Percentiles rank a stretch among this genome's conserved stretches.
phyloP scores from a whole-genome alignment of 2,329 filamentous ascomycete species.

The Allantophomopsis cytisporea region DNA sequence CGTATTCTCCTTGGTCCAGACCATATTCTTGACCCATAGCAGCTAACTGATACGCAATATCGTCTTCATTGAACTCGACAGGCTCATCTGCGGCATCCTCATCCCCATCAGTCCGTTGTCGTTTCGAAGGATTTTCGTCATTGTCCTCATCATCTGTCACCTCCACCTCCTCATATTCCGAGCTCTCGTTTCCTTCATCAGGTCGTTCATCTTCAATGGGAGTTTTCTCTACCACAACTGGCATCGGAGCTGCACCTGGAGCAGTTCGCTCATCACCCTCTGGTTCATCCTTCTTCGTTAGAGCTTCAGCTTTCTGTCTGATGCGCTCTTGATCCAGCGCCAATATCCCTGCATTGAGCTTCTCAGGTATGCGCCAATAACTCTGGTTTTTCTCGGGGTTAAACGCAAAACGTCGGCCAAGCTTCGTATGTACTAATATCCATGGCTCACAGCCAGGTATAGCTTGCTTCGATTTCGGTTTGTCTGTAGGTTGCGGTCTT shows the following conservation, averaged over 20 bases:
- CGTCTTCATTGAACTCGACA: conserved; percentile 83
- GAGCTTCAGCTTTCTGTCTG: conserved; percentile 35
- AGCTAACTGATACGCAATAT: conserved; percentile 84
- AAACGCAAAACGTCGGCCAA: conserved; percentile 80
- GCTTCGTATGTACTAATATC: conserved; percentile 86
- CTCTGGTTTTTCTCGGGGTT: conserved; percentile 78
- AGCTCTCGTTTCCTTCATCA: conserved; percentile 38
- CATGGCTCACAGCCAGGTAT: conserved; percentile 80
- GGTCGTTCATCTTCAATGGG: conserved; percentile 18
- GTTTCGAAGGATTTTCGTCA: conserved; percentile 33
- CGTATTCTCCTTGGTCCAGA: conserved; percentile 64
- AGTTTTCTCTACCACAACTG: conserved; percentile 3
- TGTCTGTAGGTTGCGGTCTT: conserved; percentile 57
- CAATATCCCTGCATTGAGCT: conserved; percentile 67
- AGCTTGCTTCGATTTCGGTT: conserved; percentile 63
- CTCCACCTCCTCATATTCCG: conserved; percentile 50
- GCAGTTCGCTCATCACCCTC: conserved; percentile 15
- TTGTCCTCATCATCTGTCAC: conserved; percentile 31
- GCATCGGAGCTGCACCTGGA: conserved; percentile 12
- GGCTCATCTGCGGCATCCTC: conserved; percentile 26
- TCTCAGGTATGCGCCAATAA: conserved; percentile 87
- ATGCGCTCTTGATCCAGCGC: conserved; percentile 61
- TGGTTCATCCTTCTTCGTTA: conserved; percentile 10
- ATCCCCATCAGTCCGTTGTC: conserved; percentile 31
- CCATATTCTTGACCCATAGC: conserved; percentile 82